phyloP scores from a whole-genome alignment of 108 stramenopile species.

The Cylindrotheca fusiformis region DNA sequence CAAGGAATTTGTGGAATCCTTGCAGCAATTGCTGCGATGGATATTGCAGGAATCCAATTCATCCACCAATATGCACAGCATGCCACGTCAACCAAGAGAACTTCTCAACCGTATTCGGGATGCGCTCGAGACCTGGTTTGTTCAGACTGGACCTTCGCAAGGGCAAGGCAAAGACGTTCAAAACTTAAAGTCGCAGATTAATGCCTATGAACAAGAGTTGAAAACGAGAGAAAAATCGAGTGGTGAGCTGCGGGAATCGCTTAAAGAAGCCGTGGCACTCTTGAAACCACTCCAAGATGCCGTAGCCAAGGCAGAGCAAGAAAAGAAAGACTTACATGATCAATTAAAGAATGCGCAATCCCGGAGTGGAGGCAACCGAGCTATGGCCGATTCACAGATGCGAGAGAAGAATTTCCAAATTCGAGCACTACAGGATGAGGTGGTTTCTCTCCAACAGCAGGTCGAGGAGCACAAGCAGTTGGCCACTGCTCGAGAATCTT shows the following conservation, averaged over 20 bases:
- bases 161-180: neutral
- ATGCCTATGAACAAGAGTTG: slow-evolving; percentile 32
- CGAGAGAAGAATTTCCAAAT: slow-evolving; percentile 7
- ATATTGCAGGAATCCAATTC: slow-evolving; percentile 21
- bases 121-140: neutral
- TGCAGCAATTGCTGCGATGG: slow-evolving; percentile 48
- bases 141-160: slow-evolving; percentile 4
- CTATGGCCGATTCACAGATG: neutral
- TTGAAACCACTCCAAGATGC: slow-evolving; percentile 61
- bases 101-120: neutral
- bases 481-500: slow-evolving; percentile 18
- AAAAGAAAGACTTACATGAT: slow-evolving; percentile 26
- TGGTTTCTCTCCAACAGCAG: slow-evolving; percentile 26
- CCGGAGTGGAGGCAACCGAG: neutral
- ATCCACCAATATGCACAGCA: neutral
- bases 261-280: slow-evolving; percentile 55
- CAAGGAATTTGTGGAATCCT: slow-evolving; percentile 25
- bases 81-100: neutral
- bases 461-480: slow-evolving; percentile 24
- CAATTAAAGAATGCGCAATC: slow-evolving; percentile 19
- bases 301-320: slow-evolving; percentile 40
- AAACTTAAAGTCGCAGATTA: slow-evolving; percentile 23
- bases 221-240: slow-evolving; percentile 39
- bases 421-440: slow-evolving; percentile 15
- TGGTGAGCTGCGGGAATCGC: slow-evolving; percentile 39